Evolutionary conservation across 2,329 filamentous ascomycete species (phyloP), one percentile per base, ranked within the genome.

Genomic region (Orbilia quercus): DNA sequence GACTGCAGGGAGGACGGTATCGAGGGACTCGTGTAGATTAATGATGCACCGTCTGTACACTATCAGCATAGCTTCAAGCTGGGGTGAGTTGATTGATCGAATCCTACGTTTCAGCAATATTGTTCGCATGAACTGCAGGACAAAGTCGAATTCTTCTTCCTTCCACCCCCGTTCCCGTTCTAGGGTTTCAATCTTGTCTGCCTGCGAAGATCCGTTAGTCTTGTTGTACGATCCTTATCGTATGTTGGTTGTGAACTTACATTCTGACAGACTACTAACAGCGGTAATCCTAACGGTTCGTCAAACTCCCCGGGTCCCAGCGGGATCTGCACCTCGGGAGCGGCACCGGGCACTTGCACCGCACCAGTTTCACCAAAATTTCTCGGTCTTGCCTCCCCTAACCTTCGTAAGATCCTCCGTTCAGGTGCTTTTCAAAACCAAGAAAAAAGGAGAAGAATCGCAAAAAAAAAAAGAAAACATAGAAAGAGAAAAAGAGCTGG

Each of bases 251-350:
- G 48, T 9, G 6, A 25, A 81, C 87, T 81, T 81, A 93, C 92
- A 80, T 96, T 95, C 80, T 98, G 93, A 80, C 94, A 96, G n/a
- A 98, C 92, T 7, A 99, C 90, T 79, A 91, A 96, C 38, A 99
- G 83, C 0, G 92, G 92, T 63, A 99, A 82, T 0, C 93, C 93
- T 7, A 97, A 82, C 3, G 89, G 91, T 78, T 96, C 92, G 75
- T 96, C 91, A 91, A 93, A 97, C 81, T 97, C 93, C 62, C 94
- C 93, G 0, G 91, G 91, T 0, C 93, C 93, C 1, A 94, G 81
- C 0, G 92, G 92, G 75, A 96, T 84, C 48, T 88, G 87, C 23
- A 90, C 87, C 70, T 91, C 88, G 2, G 85, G 86, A 67, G 91
- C 89, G 28, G 84, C 83, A 9, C 84, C 84, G 2, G 87, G 83